Conservation (phyloP, 2,329 filamentous ascomycete genomes). For the Aspergillus neotritici region DNA sequence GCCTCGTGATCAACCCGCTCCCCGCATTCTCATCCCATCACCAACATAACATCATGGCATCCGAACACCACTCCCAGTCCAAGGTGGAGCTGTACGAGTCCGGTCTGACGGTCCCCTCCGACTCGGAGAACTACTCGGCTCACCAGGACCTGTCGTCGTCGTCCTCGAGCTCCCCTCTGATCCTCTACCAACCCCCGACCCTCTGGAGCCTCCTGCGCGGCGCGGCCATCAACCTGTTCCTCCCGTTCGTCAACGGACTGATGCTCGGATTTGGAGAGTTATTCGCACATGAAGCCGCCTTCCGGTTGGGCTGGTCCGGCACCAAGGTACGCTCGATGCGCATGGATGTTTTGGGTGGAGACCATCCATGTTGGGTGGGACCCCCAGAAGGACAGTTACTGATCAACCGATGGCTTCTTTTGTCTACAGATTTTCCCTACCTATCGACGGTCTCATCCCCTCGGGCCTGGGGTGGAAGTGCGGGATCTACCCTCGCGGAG, state of each 20-base stretch:
- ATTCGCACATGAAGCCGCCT: conserved; percentile 93
- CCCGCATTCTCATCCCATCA: conserved; percentile 1
- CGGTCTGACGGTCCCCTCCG: conserved; percentile 42
- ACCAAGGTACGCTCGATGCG: conserved; percentile 67
- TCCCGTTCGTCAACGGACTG: conserved; percentile 95
- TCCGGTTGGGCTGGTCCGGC: conserved; percentile 83
- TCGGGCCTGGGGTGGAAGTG: conserved; percentile 79
- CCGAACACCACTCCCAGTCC: conserved; percentile 26
- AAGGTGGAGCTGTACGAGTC: conserved; percentile 39
- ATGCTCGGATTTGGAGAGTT: conserved; percentile 98
- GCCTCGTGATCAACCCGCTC: not conserved
- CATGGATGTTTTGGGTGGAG: not conserved
- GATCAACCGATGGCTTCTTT: not conserved
- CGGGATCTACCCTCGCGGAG: conserved; percentile 58
- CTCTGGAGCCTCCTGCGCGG: conserved; percentile 79
- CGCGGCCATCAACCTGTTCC: conserved; percentile 87
- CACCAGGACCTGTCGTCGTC: conserved; percentile 35
- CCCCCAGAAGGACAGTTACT: not conserved
- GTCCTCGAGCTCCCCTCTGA: conserved; percentile 34
- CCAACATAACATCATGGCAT: conserved; percentile 26
- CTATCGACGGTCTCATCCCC: conserved; percentile 58
- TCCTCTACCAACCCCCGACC: conserved; percentile 80
- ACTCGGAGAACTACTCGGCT: conserved; percentile 44
- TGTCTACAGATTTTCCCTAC: conserved; percentile 50
- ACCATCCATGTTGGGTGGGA: too few relatives aligned